phyloP scores from a whole-genome alignment of 2,329 filamentous ascomycete species.

The Cordyceps javanica region DNA sequence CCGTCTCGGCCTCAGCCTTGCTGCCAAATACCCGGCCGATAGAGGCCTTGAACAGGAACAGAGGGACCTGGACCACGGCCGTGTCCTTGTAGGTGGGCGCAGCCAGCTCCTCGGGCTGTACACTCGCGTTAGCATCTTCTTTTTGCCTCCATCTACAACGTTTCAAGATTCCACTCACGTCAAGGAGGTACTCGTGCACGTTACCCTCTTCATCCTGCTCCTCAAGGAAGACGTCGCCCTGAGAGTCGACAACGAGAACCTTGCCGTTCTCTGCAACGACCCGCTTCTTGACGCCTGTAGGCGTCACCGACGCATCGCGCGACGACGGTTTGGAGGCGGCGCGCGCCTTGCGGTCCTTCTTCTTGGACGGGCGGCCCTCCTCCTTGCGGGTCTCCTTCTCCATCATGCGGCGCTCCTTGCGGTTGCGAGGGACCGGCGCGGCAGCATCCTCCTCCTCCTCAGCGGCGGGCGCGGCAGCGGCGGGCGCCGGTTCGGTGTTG shows the following conservation, averaged over 20 bases:
- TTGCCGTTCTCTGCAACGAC: conserved; percentile 95
- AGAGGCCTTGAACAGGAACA: conserved; percentile 60
- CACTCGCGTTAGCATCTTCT: conserved; percentile 18
- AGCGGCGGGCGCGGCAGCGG: conserved; percentile 33
- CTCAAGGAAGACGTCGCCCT: conserved; percentile 92
- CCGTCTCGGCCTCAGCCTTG: conserved; percentile 28
- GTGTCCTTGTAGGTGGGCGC: conserved; percentile 76
- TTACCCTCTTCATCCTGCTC: conserved; percentile 84
- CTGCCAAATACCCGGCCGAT: conserved; percentile 43
- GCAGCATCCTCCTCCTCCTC: conserved; percentile 44
- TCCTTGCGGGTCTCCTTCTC: conserved; percentile 76
- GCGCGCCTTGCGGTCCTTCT: conserved; percentile 37
- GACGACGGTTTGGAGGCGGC: conserved; percentile 24
- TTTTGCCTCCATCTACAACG: background rate
- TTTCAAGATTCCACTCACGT: conserved; percentile 52
- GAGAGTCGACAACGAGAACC: conserved; percentile 82
- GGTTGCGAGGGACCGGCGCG: conserved; percentile 61
- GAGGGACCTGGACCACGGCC: conserved; percentile 70
- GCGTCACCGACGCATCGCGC: conserved; percentile 48
- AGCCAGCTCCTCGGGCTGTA: conserved; percentile 69
- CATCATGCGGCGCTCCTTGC: conserved; percentile 81
- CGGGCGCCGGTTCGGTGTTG: conserved; percentile 38
- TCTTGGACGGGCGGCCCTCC: conserved; percentile 48
- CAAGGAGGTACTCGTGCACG: conserved; percentile 75
- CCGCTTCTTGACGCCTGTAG: conserved; percentile 74